phyloP scores from a whole-genome alignment of 2,329 filamentous ascomycete genomes.

The Atkinsonella texensis region DNA sequence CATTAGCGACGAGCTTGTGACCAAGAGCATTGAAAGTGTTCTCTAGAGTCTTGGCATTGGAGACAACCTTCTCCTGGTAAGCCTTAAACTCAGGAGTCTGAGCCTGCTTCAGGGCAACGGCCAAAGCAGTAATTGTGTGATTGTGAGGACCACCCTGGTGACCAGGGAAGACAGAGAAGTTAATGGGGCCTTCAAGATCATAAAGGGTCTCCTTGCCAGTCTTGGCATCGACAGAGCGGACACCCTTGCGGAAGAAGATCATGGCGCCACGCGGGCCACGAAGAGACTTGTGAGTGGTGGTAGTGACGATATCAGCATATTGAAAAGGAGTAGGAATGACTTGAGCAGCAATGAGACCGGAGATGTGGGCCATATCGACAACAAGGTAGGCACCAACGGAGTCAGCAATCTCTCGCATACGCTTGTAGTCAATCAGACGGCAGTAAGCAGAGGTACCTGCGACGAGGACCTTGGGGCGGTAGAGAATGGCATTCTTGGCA shows the following conservation, averaged over 20 bases:
- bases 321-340: constrained; percentile 91
- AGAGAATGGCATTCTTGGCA: constrained; percentile 79
- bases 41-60: constrained; percentile 88
- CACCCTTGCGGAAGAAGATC: constrained; percentile 99
- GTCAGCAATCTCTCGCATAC: constrained; percentile 94
- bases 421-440: constrained; percentile 89
- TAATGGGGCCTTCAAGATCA: constrained; percentile 91
- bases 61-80: constrained; percentile 86
- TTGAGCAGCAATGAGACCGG: constrained; percentile 81
- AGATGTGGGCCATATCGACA: constrained; percentile 98
- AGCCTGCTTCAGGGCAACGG: constrained; percentile 91
- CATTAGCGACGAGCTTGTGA: constrained; percentile 90
- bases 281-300: constrained; percentile 97
- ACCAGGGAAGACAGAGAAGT: constrained; percentile 97
- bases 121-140: constrained; percentile 96
- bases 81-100: constrained; percentile 80
- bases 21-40: constrained; percentile 72
- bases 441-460: constrained; percentile 98
- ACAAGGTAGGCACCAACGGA: constrained; percentile 88
- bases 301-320: constrained; percentile 92
- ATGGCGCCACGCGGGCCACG: constrained; percentile 95
- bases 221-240: constrained; percentile 82
- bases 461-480: constrained; percentile 91
- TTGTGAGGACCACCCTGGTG: constrained; percentile 99
- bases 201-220: constrained; percentile 82